These are phyloP conservation scores for Pestalotiopsis sp. DNA, from an alignment of 2,329 filamentous ascomycete species.

Conservation along the genomic window DNA sequence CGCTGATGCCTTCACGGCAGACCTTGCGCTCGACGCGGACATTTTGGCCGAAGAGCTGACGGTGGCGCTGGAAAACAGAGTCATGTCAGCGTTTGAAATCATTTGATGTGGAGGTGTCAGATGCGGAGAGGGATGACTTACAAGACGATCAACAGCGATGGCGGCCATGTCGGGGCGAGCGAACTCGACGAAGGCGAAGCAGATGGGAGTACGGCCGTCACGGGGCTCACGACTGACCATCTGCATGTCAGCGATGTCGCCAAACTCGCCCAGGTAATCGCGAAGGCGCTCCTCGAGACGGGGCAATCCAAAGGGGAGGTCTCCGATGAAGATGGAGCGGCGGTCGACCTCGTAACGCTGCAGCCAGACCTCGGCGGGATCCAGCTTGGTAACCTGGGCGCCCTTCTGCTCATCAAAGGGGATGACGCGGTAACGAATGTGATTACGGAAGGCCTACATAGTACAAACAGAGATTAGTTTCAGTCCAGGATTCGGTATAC, in stretches of 20 bases:
- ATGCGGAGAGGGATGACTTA: slow-evolving; percentile 27
- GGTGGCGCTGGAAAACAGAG: slow-evolving; percentile 29
- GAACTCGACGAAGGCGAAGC: slow-evolving; percentile 41
- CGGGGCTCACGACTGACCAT: slow-evolving; percentile 26
- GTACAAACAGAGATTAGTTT: not conserved
- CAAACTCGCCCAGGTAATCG: slow-evolving; percentile 22
- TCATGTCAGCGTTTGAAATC: slow-evolving; percentile 13
- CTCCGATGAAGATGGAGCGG: slow-evolving; percentile 34
- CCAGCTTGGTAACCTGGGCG: slow-evolving; percentile 18
- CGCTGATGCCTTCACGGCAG: slow-evolving; percentile 13
- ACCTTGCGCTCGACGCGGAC: slow-evolving; percentile 40
- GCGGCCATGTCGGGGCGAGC: slow-evolving; percentile 36
- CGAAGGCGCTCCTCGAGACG: slow-evolving; percentile 25
- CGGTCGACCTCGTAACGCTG: slow-evolving; percentile 33
- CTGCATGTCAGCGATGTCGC: slow-evolving; percentile 28
- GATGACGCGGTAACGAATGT: slow-evolving; percentile 30
- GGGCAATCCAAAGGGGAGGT: slow-evolving; percentile 25
- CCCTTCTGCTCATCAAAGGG: slow-evolving; percentile 33
- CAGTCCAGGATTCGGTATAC: not conserved
- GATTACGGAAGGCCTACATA: slow-evolving; percentile 32
- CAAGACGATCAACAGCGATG: slow-evolving; percentile 33
- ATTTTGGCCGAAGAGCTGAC: slow-evolving; percentile 28
- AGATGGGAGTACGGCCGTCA: slow-evolving; percentile 14
- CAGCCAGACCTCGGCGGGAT: slow-evolving; percentile 30
- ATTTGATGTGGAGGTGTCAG: not conserved